Base-by-base conservation (phyloP, 768 basidiomycete species). In the Boletellus emodensis region DNA sequence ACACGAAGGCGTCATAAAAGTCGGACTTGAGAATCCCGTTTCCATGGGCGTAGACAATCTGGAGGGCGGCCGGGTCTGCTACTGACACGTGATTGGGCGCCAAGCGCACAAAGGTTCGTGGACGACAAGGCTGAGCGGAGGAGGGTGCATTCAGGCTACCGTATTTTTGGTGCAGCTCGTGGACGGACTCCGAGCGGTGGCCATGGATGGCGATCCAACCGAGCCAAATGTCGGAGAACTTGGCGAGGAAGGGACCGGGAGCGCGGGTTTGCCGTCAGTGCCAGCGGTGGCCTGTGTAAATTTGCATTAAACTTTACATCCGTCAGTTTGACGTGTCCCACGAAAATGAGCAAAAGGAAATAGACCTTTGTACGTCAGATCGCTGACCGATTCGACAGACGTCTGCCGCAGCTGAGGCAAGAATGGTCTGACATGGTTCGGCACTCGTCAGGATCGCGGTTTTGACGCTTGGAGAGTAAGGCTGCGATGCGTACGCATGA, bases 1-100 rank as follows among this genome's bases (percentile, higher is more conserved):
- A 84, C 22, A 90, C 86, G 58, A 92, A 91, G 13, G 81, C 82
- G 50, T 87, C 83, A 62, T 87, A 90, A 65, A 90, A 90, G n/a
- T 78, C 62, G 14, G 84, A 80, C 61, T 92, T 93, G 49, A 86
- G 75, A 6, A 86, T 80, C n/a, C 91, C 90, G 49, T 83, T 91
- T 4, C 90, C 90, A 54, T 84, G 91, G 1, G 83, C 90, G 60
- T 93, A 93, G 13, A 94, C 75, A 50, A 83, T 63, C 35, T 74
- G 74, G 13, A 94, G 78, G 1, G 90, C 91, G 1, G 83, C 84
- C 0, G 91, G 89, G 58, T 89, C 82, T 11, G 85, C 81, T 42
- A 92, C 74, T 1, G 86, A 88, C 9, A 92, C 72, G 57, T 90
- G 85, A 58, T 87, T 85, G 0, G 88, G 88, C 0, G 85, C 85